Evolutionary conservation across 1,284 basidiomycete genomes (phyloP), one percentile per base, ranked within the genome.

Genomic region (Moesziomyces globuligerus): DNA sequence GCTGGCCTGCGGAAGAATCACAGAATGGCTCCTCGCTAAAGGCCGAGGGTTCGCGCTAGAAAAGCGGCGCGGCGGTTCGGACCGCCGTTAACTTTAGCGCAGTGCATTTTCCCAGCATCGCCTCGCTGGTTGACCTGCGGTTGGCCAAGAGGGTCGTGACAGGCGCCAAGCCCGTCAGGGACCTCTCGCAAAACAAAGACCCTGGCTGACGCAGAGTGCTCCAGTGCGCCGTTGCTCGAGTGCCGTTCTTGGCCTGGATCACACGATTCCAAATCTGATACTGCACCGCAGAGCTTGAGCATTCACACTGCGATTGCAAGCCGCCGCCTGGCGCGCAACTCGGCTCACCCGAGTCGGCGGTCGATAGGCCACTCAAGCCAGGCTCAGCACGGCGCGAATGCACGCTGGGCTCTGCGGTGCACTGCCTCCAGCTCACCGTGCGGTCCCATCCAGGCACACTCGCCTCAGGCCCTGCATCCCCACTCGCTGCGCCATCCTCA

Each of bases 31-130:
- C 29, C 32, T 32, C 43, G 43, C 17, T 21, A 37, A 47, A 0
- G 23, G 45, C 34, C 34, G 21, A 11, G 23, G 23, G 13, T 23
- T 17, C 32, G 32, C 32, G 32, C 32, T 34, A 34, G 34, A 28
- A 26, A 34, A n/a, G n/a, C 32, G 9, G 18, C n/a, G 45, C 45
- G 45, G 45, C 45, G 45, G 34, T 47, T 47, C 23, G 32, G 17
- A 7, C 34, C 45, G 45, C 25, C 32, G 45, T 25, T 38, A 23
- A 10, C 18, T 11, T n/a, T 21, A 24, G 21, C 24, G 21, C 24
- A 17, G 15, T 9, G 40, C 20, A 40, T 20, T 7, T 13, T 13
- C 5, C 13, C 36, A 10, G 21, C 38, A 23, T 10, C 18, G 38
- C 38, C 20, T 25, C 32, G 24, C 24, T 23, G 18, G 32, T 17